Percentiles rank a stretch among this genome's conserved stretches.
These are phyloP conservation scores for Lactarius sp. DNA, from an alignment of 768 basidiomycete species.

Conservation along the genomic window DNA sequence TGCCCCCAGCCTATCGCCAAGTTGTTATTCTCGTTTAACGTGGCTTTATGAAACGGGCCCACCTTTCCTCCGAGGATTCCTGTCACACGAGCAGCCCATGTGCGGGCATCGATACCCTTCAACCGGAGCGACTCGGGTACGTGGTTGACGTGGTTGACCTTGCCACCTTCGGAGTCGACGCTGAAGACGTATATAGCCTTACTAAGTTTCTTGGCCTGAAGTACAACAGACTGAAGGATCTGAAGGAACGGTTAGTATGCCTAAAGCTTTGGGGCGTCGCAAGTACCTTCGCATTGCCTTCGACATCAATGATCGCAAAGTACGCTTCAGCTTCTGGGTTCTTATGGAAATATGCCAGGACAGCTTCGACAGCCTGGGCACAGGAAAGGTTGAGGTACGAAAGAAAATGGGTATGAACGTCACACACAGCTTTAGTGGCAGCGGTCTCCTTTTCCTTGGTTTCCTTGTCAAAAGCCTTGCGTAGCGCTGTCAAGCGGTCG, in stretches of 20 bases:
- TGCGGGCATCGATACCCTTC: slow-evolving; percentile 73
- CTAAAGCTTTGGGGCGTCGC: not conserved
- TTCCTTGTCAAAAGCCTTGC: slow-evolving; percentile 82
- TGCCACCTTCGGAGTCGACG: slow-evolving; percentile 58
- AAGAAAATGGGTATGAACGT: not conserved
- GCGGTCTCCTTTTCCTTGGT: slow-evolving; percentile 75
- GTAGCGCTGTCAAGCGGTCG: slow-evolving; percentile 62
- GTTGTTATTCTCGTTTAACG: not conserved
- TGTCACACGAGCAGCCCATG: slow-evolving; percentile 78
- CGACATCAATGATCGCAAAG: slow-evolving; percentile 65
- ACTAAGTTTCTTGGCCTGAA: slow-evolving; percentile 71
- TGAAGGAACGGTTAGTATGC: slow-evolving; percentile 29
- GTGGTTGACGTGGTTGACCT: slow-evolving; percentile 85
- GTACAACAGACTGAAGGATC: slow-evolving; percentile 71
- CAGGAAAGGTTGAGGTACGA: not conserved
- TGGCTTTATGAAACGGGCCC: slow-evolving; percentile 19
- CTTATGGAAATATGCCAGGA: slow-evolving; percentile 71
- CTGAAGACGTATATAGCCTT: slow-evolving; percentile 91
- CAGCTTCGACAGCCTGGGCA: slow-evolving; percentile 59
- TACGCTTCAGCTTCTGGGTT: slow-evolving; percentile 67
- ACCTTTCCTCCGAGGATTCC: slow-evolving; percentile 91
- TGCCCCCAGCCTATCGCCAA: slow-evolving; percentile 76
- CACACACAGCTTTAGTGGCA: slow-evolving; percentile 68
- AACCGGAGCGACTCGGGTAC: slow-evolving; percentile 59
- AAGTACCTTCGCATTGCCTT: slow-evolving; percentile 79